A percentile compares a stretch with the other conserved stretches of the same genome.
These are phyloP conservation scores for Claviceps capensis DNA, from an alignment of 2,329 filamentous ascomycete genomes.

Conservation along the genomic window DNA sequence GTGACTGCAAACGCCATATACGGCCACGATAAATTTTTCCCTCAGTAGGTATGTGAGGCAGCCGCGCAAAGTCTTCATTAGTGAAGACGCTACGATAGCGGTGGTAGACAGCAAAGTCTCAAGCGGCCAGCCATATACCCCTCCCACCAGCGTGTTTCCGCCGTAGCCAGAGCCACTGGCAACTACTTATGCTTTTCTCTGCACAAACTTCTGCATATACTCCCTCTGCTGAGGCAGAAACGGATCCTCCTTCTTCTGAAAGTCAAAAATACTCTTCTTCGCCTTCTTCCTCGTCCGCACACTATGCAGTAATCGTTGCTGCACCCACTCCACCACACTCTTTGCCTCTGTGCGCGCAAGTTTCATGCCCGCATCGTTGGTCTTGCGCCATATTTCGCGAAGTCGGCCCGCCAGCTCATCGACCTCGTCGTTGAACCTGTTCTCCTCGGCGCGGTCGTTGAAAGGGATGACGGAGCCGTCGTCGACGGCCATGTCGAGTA, in stretches of 20 bases:
- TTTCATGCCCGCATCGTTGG: conserved; percentile 61
- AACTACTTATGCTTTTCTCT: conserved; percentile 12
- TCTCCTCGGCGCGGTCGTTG: conserved; percentile 19
- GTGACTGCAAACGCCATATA: no score
- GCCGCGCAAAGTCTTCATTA: no score
- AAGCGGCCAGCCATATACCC: no score
- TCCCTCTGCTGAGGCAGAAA: conserved; percentile 30
- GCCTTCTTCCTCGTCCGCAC: conserved; percentile 51
- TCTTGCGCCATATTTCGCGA: conserved; percentile 43
- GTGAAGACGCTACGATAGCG: no score
- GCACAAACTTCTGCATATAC: conserved; percentile 36
- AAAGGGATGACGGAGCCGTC: conserved; percentile 30
- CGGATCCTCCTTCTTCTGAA: conserved; percentile 22
- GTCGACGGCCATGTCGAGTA: conserved; percentile 66
- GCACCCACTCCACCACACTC: conserved; percentile 58
- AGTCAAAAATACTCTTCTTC: conserved; percentile 38
- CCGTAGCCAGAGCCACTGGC: background rate
- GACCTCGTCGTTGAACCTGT: conserved; percentile 53
- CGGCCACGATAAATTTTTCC: no score
- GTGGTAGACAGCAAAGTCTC: no score
- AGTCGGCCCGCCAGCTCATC: conserved; percentile 52
- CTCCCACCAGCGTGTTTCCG: background rate
- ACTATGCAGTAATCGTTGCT: conserved; percentile 55
- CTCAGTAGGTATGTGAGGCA: no score
- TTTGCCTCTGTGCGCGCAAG: conserved; percentile 66